Conservation (phyloP, 2,329 filamentous ascomycete genomes). For the Curvularia sp. region DNA sequence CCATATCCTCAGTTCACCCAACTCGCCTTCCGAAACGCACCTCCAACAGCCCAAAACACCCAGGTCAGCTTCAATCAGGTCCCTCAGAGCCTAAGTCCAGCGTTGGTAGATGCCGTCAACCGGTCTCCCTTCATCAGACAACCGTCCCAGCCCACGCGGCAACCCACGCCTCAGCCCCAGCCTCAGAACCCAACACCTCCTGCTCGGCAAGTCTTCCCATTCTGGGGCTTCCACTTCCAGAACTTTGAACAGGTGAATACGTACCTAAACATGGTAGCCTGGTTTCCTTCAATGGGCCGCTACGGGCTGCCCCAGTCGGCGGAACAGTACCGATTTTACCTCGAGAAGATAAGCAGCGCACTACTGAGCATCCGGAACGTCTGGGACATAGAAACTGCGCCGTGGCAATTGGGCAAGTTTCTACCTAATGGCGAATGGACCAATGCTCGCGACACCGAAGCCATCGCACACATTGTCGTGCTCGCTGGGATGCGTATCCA, state of each 20-base stretch:
- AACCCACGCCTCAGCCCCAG: not conserved
- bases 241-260: not conserved
- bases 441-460: slow-evolving; percentile 1
- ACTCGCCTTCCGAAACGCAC: not conserved
- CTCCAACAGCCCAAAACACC: not conserved
- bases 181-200: not conserved
- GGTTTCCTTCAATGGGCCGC: slow-evolving; percentile 4
- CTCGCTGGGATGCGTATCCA: slow-evolving; percentile 1
- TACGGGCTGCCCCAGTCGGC: slow-evolving; percentile 4
- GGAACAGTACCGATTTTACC: not conserved
- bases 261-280: not conserved
- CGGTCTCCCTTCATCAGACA: not conserved
- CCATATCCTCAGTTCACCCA: not conserved
- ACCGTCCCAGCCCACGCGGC: not conserved
- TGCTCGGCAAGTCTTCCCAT: not conserved
- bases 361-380: not conserved
- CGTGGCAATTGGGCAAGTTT: slow-evolving; percentile 1
- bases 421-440: slow-evolving; percentile 7
- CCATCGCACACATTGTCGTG: slow-evolving; percentile 4
- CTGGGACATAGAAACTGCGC: not conserved
- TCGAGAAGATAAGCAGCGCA: not conserved
- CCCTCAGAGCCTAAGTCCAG: not conserved
- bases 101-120: not conserved
- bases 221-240: slow-evolving; percentile 2
- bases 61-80: not conserved